Evolutionary conservation across 2,329 filamentous ascomycete genomes (phyloP).

Genomic region (Pseudocercospora vitis): DNA sequence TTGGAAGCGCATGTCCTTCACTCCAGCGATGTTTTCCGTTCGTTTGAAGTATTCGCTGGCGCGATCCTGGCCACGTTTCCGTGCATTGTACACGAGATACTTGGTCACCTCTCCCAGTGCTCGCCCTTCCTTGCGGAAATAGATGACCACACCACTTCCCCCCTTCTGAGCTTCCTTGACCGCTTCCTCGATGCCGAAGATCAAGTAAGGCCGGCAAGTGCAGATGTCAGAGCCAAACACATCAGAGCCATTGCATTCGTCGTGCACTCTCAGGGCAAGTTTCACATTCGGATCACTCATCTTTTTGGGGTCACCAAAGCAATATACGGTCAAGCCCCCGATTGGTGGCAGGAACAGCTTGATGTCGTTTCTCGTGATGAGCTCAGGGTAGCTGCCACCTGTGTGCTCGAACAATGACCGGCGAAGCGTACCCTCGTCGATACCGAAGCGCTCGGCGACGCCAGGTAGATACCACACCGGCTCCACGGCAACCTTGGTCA

Average conservation of each 20-base stretch:
- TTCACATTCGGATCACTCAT: conserved; percentile 83
- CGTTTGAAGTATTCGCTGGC: conserved; percentile 94
- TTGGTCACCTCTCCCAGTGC: conserved; percentile 95
- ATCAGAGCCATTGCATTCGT: conserved; percentile 92
- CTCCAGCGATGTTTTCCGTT: conserved; percentile 97
- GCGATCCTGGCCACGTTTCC: conserved; percentile 72
- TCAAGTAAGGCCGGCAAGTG: conserved; percentile 91
- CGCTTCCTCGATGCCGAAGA: conserved; percentile 95
- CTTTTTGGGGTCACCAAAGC: conserved; percentile 91
- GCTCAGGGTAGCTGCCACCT: conserved; percentile 91
- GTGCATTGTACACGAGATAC: conserved; percentile 76
- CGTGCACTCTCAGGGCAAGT: conserved; percentile 81
- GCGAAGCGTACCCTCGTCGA: conserved; percentile 86
- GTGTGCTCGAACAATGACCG: conserved; percentile 92
- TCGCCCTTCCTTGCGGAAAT: conserved; percentile 96
- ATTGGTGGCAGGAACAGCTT: conserved; percentile 96
- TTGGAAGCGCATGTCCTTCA: conserved; percentile 94
- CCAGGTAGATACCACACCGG: conserved; percentile 65
- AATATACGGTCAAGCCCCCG: conserved; percentile 92
- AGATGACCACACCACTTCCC: conserved; percentile 92
- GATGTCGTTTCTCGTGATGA: conserved; percentile 91
- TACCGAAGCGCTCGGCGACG: conserved; percentile 87
- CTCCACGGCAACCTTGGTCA: conserved; percentile 96
- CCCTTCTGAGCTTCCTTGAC: conserved; percentile 95
- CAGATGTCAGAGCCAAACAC: conserved; percentile 98